Evolutionary conservation across 805 yeast species (phyloP).

Genomic region (Starmerella sirachaensis): DNA sequence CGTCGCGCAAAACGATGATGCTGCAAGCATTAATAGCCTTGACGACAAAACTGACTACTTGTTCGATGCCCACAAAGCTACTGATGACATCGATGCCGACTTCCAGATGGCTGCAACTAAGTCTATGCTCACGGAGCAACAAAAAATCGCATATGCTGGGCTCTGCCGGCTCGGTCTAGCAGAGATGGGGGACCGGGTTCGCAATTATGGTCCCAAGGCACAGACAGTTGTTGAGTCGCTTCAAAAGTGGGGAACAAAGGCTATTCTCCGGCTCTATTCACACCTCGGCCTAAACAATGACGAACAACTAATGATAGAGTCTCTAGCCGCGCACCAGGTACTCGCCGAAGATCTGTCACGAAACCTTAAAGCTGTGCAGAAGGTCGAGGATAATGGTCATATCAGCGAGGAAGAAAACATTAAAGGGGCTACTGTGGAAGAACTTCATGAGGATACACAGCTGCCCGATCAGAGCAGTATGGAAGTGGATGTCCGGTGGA

Average conservation of each 20-base stretch:
- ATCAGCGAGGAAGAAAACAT: conserved; percentile 8
- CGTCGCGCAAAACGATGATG: conserved; percentile 49
- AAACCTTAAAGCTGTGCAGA: conserved; percentile 35
- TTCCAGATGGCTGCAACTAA: conserved; percentile 70
- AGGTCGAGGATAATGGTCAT: conserved; percentile 7
- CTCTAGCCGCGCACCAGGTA: conserved; percentile 71
- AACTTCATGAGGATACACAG: conserved; percentile 10
- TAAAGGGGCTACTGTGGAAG: conserved; percentile 6
- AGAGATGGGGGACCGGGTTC: conserved; percentile 67
- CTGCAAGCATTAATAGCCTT: conserved; percentile 42
- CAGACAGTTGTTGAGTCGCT: conserved; percentile 53
- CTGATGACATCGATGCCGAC: conserved; percentile 36
- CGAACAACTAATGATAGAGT: conserved; percentile 80
- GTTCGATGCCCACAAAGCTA: conserved; percentile 35
- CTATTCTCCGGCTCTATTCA: conserved; percentile 58
- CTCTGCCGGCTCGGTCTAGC: conserved; percentile 62
- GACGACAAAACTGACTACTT: conserved; percentile 47
- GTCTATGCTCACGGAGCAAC: conserved; percentile 66
- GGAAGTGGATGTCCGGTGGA: conserved; percentile 80
- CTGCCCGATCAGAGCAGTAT: conserved; percentile 21
- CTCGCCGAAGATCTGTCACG: conserved; percentile 57
- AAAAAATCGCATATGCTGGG: conserved; percentile 86
- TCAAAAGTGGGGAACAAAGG: conserved; percentile 71
- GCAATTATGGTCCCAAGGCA: conserved; percentile 31
- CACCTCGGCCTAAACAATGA: conserved; percentile 70